Base-by-base conservation (phyloP, 495 filamentous ascomycete species). In the Tuber microsphaerosporum region DNA sequence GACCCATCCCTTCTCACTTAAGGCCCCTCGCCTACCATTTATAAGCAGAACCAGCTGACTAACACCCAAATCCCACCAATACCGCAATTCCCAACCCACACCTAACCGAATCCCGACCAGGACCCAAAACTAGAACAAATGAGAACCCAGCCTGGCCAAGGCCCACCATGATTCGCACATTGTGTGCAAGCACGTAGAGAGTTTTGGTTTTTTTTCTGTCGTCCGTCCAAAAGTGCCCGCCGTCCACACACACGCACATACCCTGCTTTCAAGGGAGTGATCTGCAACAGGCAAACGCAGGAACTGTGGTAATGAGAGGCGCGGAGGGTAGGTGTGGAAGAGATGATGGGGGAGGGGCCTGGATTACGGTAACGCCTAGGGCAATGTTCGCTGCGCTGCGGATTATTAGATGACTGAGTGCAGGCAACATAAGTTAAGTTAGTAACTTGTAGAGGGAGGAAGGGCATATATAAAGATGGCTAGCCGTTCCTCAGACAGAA, bases 381-480 rank as follows among this genome's bases (percentile, higher is more conserved):
- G 56, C 56, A 31, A 65, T 65, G 56, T 65, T 65, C 56, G 56
- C 56, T 65, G 56, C 10, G 56, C 56, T 65, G 56, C 56, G 56
- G 56, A 65, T 65, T 65, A 31, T 65, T 65, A 65, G 56, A 31
- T 65, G 56, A 65, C n/a, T 65, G 51, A 26, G 51, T 26, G 56
- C 20, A n/a, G 7, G 42, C 10, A 12, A 19, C 16, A 10, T 65
- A 31, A 65, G 56, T 65, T 8, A 22, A 22, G n/a, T 12, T 17
- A 17, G 56, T 31, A 31, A 31, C 56, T 14, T 6, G 56, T 31
- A 56, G 48, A 56, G 8, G 3, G 20, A 12, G 22, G n/a, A 8
- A 65, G 22, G 48, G 48, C 10, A 65, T 65, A 65, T 65, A 65
- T 65, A 65, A 31, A 31, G 9, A 31, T 3, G 10, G 31, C 56